Evolutionary conservation across 2,329 filamentous ascomycete genomes (phyloP).

Genomic region (Penicillium brasilianum): DNA sequence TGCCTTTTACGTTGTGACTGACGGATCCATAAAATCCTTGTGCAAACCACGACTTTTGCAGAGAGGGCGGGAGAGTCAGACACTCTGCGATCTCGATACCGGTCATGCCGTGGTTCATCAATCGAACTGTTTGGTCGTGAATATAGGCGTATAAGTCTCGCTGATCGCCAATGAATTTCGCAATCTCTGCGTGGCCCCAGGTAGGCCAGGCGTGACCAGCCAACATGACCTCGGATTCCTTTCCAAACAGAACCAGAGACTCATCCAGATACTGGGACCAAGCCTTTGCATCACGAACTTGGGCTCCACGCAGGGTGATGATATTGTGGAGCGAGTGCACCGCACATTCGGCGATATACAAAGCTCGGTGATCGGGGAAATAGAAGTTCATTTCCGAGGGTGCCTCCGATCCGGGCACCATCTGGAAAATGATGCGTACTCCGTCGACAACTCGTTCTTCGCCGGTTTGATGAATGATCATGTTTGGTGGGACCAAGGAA

Average conservation of each 20-base stretch:
- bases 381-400: constrained; percentile 51
- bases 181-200: constrained; percentile 38
- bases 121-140: constrained; percentile 48
- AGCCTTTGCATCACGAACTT: constrained; percentile 17
- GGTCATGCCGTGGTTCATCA: constrained; percentile 44
- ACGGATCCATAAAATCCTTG: constrained; percentile 44
- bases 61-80: constrained; percentile 37
- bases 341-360: constrained; percentile 48
- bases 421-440: constrained; percentile 47
- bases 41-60: constrained; percentile 37
- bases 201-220: constrained; percentile 49
- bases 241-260: constrained; percentile 41
- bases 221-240: constrained; percentile 42
- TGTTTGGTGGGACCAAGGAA: constrained; percentile 42
- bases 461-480: constrained; percentile 32
- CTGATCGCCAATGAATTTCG: constrained; percentile 40
- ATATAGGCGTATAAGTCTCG: constrained; percentile 49
- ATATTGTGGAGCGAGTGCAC: constrained; percentile 52
- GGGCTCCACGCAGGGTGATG: constrained; percentile 48
- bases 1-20: constrained; percentile 20
- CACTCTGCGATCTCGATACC: constrained; percentile 47
- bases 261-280: constrained; percentile 28
- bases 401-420: constrained; percentile 50
- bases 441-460: constrained; percentile 37
- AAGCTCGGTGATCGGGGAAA: constrained; percentile 44